phyloP scores from a whole-genome alignment of 2,329 filamentous ascomycete genomes.

The Fusarium chaquense region DNA sequence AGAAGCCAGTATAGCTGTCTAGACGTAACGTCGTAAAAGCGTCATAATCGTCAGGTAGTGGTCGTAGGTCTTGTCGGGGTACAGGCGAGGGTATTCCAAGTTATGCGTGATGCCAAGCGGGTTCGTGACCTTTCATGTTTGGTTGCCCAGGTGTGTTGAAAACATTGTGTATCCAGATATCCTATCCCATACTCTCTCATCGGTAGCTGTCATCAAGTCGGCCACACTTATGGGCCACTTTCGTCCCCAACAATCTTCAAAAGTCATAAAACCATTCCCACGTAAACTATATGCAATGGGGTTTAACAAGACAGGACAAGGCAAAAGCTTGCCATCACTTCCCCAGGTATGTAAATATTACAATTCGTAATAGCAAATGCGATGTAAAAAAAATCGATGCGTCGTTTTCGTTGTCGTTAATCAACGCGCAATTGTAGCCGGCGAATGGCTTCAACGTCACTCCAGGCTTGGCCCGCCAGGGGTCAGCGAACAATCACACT shows the following conservation, averaged over 20 bases:
- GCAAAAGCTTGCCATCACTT: slow-evolving; percentile 30
- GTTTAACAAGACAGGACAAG: slow-evolving; percentile 37
- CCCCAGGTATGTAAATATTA: slow-evolving; percentile 52
- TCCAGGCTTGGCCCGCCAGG: slow-evolving; percentile 16
- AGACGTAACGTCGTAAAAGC: slow-evolving; percentile 62
- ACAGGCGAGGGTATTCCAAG: slow-evolving; percentile 50
- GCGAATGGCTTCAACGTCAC: slow-evolving; percentile 18
- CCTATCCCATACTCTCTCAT: slow-evolving; percentile 56
- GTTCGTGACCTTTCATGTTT: slow-evolving; percentile 52
- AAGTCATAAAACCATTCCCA: slow-evolving; percentile 48
- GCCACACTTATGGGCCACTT: slow-evolving; percentile 29
- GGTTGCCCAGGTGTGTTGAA: slow-evolving; percentile 57
- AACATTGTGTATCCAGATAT: slow-evolving; percentile 56
- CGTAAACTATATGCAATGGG: slow-evolving; percentile 50
- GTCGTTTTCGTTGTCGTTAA: slow-evolving; percentile 47
- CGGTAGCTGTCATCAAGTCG: slow-evolving; percentile 54
- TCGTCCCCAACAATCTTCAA: slow-evolving; percentile 38
- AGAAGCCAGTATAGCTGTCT: slow-evolving; percentile 57
- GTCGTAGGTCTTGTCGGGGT: slow-evolving; percentile 53
- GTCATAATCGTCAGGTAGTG: slow-evolving; percentile 60
- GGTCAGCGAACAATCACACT: slow-evolving; percentile 23
- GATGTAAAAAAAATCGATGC: slow-evolving; percentile 46
- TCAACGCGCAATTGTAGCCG: slow-evolving; percentile 32
- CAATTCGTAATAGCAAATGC: slow-evolving; percentile 54
- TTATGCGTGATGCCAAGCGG: slow-evolving; percentile 45